Percentiles rank a stretch among this genome's conserved stretches.
phyloP scores from a whole-genome alignment of 768 basidiomycete genomes.

The Naganishia antarctica region DNA sequence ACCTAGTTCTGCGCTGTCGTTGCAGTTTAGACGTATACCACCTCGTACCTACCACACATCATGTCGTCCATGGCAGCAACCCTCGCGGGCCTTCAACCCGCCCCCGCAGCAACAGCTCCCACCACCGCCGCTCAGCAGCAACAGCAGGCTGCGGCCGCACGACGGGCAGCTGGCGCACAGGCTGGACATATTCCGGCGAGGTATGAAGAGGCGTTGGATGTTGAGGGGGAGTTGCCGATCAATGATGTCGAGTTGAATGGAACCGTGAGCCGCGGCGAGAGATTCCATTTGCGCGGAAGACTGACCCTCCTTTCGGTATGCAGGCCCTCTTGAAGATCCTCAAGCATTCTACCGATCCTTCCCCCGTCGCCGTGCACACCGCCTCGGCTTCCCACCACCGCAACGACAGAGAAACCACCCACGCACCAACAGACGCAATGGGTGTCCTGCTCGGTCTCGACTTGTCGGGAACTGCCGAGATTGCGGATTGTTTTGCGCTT shows the following conservation, averaged over 20 bases:
- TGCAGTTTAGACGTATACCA: neutral
- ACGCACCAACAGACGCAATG: conserved; percentile 54
- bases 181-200: conserved; percentile 72
- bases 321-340: conserved; percentile 90
- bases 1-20: neutral
- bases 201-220: conserved; percentile 88
- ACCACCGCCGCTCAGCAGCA: conserved; percentile 57
- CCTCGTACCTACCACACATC: conserved; percentile 20
- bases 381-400: conserved; percentile 36
- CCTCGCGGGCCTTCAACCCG: conserved; percentile 65
- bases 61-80: conserved; percentile 85
- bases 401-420: conserved; percentile 23
- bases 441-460: conserved; percentile 87
- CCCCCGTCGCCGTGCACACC: conserved; percentile 39
- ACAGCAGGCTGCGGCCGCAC: conserved; percentile 5
- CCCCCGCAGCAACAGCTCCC: conserved; percentile 51
- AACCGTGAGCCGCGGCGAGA: conserved; percentile 58
- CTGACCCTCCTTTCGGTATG: neutral
- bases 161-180: conserved; percentile 56
- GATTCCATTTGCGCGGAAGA: neutral
- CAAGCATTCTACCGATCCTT: conserved; percentile 80
- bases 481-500: conserved; percentile 52
- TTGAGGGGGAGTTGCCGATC: conserved; percentile 81
- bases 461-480: conserved; percentile 81
- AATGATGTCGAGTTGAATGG: conserved; percentile 77